Evolutionary conservation across 306 rosid species (phyloP), one percentile per base, ranked within the genome.

Genomic region (Vicia sativa): DNA sequence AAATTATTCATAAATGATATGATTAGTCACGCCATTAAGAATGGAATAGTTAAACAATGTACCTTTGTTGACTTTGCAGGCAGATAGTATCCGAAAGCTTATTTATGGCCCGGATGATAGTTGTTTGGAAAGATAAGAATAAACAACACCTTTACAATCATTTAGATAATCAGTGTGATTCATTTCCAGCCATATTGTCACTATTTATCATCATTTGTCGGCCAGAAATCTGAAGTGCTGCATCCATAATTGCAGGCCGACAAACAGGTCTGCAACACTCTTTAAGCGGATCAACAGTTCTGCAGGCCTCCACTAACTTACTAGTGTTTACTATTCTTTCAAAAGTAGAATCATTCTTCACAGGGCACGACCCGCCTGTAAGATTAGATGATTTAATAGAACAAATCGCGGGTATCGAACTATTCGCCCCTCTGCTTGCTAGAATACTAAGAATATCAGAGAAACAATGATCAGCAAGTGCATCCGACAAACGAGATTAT

Each of bases 41-140:
- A 61, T 28, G 15, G 61, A 50, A 45, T 8, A 38, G 52, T 28
- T 37, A 28, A 25, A 65, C 10, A 34, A 13, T 48, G 62, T 63
- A 90, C 99, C 99, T 95, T 95, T 95, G 85, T 90, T 95, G 73
- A 87, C 96, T 81, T 90, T 95, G 89, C 99, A 95, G 46, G 99
- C 85, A 57, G 97, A 95, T 60, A 95, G 70, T 85, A 90, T 82
- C 59, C 97, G 92, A 85, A 87, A 56, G 88, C 89, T 56, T 71
- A 72, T 90, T 84, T 69, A 91, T 87, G 25, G 74, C 81, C 58
- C 88, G 92, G 76, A 72, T 3, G 89, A 72, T 68, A 95, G 80
- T 66, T 84, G 85, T 71, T 80, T 82, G 64, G 96, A 88, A 72
- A 95, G 82, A 81, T 88, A 95, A 18, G 99, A 85, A 85, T 83